Percentiles rank a stretch among this genome's conserved stretches.
These are phyloP conservation scores for Picocystis sp. DNA, from an alignment of 163 green algal genomes.

Conservation along the genomic window DNA sequence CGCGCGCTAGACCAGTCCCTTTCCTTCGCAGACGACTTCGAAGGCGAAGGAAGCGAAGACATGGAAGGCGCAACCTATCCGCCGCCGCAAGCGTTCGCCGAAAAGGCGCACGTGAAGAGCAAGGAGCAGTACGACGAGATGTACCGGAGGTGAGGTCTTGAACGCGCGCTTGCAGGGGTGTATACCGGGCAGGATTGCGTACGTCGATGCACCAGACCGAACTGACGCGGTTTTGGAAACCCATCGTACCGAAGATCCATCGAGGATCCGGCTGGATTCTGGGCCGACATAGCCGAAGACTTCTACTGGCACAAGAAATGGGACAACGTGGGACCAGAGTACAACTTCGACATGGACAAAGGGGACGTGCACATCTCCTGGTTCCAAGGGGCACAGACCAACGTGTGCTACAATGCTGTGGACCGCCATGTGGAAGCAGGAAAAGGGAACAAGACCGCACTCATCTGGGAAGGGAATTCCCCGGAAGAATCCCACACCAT, in stretches of 20 bases:
- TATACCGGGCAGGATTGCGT: too few relatives aligned
- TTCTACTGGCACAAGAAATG: slow-evolving; percentile 60
- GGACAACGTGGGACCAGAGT: slow-evolving; percentile 34
- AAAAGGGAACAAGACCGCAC: slow-evolving; percentile 29
- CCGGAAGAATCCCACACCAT: slow-evolving; percentile 25
- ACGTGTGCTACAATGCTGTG: slow-evolving; percentile 84
- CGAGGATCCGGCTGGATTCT: slow-evolving; percentile 71
- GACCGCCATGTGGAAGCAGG: slow-evolving; percentile 58
- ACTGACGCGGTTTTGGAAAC: too few relatives aligned
- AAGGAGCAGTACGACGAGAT: slow-evolving; percentile 49
- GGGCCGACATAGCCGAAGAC: slow-evolving; percentile 34
- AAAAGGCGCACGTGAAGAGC: slow-evolving; percentile 9
- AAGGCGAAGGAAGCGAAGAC: too few relatives aligned
- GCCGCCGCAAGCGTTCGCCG: slow-evolving; percentile 8
- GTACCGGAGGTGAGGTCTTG: slow-evolving; percentile 29
- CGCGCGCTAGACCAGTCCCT: too few relatives aligned
- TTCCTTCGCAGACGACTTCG: too few relatives aligned
- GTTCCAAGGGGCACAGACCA: slow-evolving; percentile 74
- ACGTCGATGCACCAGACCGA: too few relatives aligned
- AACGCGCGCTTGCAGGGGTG: too few relatives aligned
- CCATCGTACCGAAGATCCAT: slow-evolving; percentile 20
- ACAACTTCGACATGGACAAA: slow-evolving; percentile 77
- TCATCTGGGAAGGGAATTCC: slow-evolving; percentile 91
- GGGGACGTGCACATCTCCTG: slow-evolving; percentile 38
- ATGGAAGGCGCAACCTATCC: not conserved